A percentile compares a stretch with the other conserved stretches of the same genome.
Conservation (phyloP, 805 yeast genomes). For the Wickerhamiella siamensis region DNA sequence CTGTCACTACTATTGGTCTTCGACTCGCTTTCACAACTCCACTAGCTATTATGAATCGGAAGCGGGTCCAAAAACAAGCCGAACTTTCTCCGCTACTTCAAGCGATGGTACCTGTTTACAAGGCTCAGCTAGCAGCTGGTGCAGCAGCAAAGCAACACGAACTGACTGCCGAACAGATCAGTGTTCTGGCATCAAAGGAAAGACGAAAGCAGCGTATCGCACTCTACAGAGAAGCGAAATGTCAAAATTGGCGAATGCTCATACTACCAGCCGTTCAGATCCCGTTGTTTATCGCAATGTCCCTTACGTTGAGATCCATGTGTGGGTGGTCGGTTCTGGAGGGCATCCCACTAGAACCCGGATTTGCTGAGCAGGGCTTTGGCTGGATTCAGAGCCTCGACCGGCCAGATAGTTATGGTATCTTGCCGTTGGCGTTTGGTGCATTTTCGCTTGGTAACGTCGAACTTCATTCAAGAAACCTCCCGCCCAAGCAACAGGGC, state of each 20-base stretch:
- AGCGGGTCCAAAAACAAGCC: conserved; percentile 54
- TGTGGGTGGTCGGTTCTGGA: conserved; percentile 37
- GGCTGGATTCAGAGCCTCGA: conserved; percentile 51
- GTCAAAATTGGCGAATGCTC: conserved; percentile 66
- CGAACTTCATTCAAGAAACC: conserved; percentile 65
- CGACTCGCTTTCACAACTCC: conserved; percentile 64
- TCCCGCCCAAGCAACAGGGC: conserved; percentile 22
- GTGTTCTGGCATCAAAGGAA: conserved; percentile 61
- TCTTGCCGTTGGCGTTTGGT: conserved; percentile 62
- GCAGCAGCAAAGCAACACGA: conserved; percentile 23
- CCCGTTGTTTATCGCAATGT: conserved; percentile 75
- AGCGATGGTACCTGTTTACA: conserved; percentile 63
- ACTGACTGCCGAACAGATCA: conserved; percentile 65
- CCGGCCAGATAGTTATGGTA: conserved; percentile 42
- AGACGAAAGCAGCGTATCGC: conserved; percentile 56
- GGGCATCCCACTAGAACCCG: conserved; percentile 23
- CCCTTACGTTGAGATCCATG: conserved; percentile 57
- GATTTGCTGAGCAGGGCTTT: conserved; percentile 36
- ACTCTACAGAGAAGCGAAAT: conserved; percentile 50
- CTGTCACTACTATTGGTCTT: conserved; percentile 51
- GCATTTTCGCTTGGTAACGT: conserved; percentile 57
- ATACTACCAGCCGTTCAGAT: conserved; percentile 63
- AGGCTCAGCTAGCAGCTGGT: conserved; percentile 35
- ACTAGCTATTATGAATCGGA: conserved; percentile 57
- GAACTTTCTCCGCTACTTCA: conserved; percentile 53